Evolutionary conservation across 208 protist species (phyloP).

Genomic region (Leishmania gerbilli): DNA sequence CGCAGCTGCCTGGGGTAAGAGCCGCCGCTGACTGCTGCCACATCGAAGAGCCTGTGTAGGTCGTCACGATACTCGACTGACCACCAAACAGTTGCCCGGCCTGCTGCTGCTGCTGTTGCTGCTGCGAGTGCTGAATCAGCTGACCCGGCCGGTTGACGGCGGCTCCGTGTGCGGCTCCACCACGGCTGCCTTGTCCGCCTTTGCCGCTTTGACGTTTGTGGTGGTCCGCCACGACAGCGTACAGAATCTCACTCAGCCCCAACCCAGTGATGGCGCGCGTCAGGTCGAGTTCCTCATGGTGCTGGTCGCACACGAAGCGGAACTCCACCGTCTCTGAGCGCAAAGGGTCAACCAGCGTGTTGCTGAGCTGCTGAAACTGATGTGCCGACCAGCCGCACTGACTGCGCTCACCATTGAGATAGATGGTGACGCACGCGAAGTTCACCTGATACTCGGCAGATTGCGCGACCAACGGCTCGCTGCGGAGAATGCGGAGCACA

Average conservation of each 20-base stretch:
- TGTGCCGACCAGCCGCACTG: slow-evolving; percentile 27
- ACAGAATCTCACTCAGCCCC: slow-evolving; percentile 24
- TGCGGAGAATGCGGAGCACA: slow-evolving; percentile 41
- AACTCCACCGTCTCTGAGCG: slow-evolving; percentile 63
- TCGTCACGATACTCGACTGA: no score
- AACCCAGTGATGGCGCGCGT: slow-evolving; percentile 41
- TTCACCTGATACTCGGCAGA: slow-evolving; percentile 80
- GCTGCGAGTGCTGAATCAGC: background rate
- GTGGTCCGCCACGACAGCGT: slow-evolving; percentile 21
- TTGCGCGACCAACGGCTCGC: slow-evolving; percentile 29
- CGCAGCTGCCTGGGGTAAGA: background rate
- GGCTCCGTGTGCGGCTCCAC: background rate
- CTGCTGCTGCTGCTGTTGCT: slow-evolving; percentile 7
- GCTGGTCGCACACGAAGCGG: slow-evolving; percentile 40
- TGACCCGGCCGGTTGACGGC: background rate
- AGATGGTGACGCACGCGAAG: slow-evolving; percentile 64
- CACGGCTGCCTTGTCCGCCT: background rate
- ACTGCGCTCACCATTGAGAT: slow-evolving; percentile 30
- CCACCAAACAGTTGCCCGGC: background rate
- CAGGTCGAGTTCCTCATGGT: slow-evolving; percentile 49
- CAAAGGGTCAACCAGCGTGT: slow-evolving; percentile 38
- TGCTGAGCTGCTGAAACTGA: slow-evolving; percentile 41
- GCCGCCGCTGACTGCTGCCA: slow-evolving; percentile 12
- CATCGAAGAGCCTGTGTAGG: background rate
- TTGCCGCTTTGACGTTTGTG: slow-evolving; percentile 7